A percentile compares a stretch with the other conserved stretches of the same genome.
Evolutionary conservation across 441 rosid genomes (phyloP).

Genomic region (Hura crepitans): DNA sequence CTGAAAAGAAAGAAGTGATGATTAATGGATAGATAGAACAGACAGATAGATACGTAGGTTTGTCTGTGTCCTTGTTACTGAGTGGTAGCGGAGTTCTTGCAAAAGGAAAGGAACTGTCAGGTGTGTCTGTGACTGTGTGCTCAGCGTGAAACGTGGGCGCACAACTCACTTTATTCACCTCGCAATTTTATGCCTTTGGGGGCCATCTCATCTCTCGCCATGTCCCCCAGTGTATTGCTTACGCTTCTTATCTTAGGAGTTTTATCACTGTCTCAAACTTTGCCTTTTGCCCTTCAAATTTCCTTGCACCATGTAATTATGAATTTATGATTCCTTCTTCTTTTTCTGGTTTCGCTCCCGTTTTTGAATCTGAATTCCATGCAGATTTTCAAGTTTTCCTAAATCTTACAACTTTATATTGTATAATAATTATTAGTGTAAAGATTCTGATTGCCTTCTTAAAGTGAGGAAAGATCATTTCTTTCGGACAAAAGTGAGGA

Average conservation of each 20-base stretch:
- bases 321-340: too few species aligned
- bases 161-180: slow-evolving; percentile 33
- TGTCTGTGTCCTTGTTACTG: not conserved
- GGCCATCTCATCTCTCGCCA: slow-evolving; percentile 16
- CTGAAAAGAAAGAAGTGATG: slow-evolving; percentile 21
- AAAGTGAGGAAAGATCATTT: slow-evolving; percentile 6
- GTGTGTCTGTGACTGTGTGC: too few species aligned
- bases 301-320: not conserved
- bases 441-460: slow-evolving; percentile 19
- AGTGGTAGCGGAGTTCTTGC: too few species aligned
- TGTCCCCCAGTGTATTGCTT: slow-evolving; percentile 23
- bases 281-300: not conserved
- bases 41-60: not conserved
- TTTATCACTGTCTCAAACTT: too few species aligned
- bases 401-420: not conserved
- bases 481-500: not conserved
- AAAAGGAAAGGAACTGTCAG: not conserved
- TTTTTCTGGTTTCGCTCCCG: too few species aligned
- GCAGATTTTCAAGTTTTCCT: not conserved
- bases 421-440: not conserved
- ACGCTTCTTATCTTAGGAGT: slow-evolving; percentile 16
- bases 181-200: slow-evolving; percentile 23
- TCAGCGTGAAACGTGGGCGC: slow-evolving; percentile 28
- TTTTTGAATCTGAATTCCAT: slow-evolving; percentile 10
- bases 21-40: not conserved